Evolutionary conservation across 1,284 basidiomycete genomes (phyloP).

Genomic region (Paramarasmius palmivorus): DNA sequence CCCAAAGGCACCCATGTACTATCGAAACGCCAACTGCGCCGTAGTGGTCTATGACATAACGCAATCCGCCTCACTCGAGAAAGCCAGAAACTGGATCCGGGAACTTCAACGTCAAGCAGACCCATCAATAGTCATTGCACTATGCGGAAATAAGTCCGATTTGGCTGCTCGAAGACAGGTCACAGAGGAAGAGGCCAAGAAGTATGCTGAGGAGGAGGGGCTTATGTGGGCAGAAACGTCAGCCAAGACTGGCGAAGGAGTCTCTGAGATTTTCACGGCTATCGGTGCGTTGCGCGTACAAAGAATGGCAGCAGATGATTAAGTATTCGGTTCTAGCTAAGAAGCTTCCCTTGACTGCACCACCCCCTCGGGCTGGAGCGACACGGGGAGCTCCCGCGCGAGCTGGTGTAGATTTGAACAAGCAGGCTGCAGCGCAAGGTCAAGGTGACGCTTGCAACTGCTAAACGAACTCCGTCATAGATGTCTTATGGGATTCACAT

Average conservation of each 20-base stretch:
- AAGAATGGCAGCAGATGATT: slow-evolving; percentile 13
- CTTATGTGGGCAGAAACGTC: slow-evolving; percentile 96
- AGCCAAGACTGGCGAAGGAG: slow-evolving; percentile 92
- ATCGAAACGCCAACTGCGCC: slow-evolving; percentile 86
- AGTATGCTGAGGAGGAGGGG: slow-evolving; percentile 93
- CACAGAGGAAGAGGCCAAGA: slow-evolving; percentile 83
- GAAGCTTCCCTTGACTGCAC: slow-evolving; percentile 77
- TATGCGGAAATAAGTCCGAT: slow-evolving; percentile 96
- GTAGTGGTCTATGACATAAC: slow-evolving; percentile 90
- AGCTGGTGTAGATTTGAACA: slow-evolving; percentile 76
- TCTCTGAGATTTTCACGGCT: slow-evolving; percentile 84
- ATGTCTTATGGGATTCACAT: too few species aligned
- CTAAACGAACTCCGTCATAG: slow-evolving; percentile 33
- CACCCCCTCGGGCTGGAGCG: slow-evolving; percentile 56
- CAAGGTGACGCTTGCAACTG: slow-evolving; percentile 76
- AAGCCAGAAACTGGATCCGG: slow-evolving; percentile 95
- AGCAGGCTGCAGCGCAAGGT: slow-evolving; percentile 43
- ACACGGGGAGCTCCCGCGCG: slow-evolving; percentile 49
- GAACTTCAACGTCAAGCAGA: slow-evolving; percentile 98
- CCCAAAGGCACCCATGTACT: slow-evolving; percentile 87
- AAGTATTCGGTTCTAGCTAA: slow-evolving; percentile 52
- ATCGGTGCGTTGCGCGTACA: slow-evolving; percentile 60
- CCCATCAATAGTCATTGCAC: slow-evolving; percentile 92
- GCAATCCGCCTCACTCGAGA: slow-evolving; percentile 86
- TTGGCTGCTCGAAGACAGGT: slow-evolving; percentile 82